Conservation (phyloP, 192 early-diverging fungal species). For the Coemansia sp. region DNA sequence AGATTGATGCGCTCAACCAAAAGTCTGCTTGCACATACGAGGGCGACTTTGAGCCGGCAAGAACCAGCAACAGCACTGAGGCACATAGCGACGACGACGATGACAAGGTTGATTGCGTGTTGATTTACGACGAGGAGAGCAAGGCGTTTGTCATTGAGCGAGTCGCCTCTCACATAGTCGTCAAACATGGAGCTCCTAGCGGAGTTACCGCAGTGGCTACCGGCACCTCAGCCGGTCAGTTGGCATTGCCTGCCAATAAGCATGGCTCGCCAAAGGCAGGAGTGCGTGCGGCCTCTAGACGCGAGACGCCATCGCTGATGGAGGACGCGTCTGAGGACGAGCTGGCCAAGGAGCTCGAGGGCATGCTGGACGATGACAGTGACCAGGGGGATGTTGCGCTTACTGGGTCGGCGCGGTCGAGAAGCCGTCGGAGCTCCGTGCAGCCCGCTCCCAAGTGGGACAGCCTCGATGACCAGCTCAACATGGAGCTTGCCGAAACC, state of each 20-base stretch:
- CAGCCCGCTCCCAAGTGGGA: slow-evolving; percentile 1
- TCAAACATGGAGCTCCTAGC: slow-evolving; percentile 18
- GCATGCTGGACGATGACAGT: slow-evolving; percentile 35
- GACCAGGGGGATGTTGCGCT: slow-evolving; percentile 16
- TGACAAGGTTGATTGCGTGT: slow-evolving; percentile 36
- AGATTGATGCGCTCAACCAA: slow-evolving; percentile 30
- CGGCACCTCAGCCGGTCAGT: slow-evolving; percentile 8
- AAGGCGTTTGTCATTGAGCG: slow-evolving; percentile 44
- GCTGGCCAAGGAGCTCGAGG: slow-evolving; percentile 49
- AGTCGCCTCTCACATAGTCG: slow-evolving; percentile 8
- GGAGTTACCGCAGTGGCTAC: slow-evolving; percentile 1
- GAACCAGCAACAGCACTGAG: too few relatives aligned
- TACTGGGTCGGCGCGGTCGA: background rate
- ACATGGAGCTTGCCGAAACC: slow-evolving; percentile 24
- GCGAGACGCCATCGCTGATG: slow-evolving; percentile 9
- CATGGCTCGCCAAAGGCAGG: slow-evolving; percentile 12
- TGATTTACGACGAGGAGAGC: slow-evolving; percentile 43
- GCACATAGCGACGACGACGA: background rate
- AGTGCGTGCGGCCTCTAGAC: background rate
- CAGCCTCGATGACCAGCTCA: slow-evolving; percentile 24
- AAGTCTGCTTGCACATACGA: slow-evolving; percentile 42
- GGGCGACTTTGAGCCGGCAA: slow-evolving; percentile 33
- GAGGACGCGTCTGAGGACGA: slow-evolving; percentile 38
- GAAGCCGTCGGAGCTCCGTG: slow-evolving; percentile 7
- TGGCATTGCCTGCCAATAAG: slow-evolving; percentile 29